phyloP scores from a whole-genome alignment of 495 filamentous ascomycete species.

The Neurospora tetraspora region DNA sequence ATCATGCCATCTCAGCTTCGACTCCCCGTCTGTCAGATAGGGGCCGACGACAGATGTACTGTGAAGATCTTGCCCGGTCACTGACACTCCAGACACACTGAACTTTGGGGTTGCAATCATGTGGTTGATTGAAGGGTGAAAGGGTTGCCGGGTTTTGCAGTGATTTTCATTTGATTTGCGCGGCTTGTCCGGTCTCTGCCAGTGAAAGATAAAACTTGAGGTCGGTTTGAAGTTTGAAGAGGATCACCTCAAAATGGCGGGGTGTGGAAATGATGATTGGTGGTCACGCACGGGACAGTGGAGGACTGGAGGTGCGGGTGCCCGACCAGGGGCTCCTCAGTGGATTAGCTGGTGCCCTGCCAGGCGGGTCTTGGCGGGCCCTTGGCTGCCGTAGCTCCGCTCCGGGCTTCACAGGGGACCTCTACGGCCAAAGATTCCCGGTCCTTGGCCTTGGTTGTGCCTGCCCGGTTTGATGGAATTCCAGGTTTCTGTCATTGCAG shows the following conservation, averaged over 20 bases:
- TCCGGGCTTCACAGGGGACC: not conserved
- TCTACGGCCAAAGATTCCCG: not conserved
- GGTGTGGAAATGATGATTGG: not conserved
- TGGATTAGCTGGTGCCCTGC: not conserved
- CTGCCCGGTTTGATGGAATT: not conserved
- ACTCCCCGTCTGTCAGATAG: not conserved
- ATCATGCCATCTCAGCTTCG: not conserved
- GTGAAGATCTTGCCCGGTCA: not conserved
- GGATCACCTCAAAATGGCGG: not conserved
- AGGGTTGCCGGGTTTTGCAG: constrained; percentile 7
- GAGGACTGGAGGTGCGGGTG: not conserved
- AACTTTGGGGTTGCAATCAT: not conserved
- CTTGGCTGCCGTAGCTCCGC: not conserved
- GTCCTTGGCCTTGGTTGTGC: not conserved
- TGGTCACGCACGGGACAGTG: not conserved
- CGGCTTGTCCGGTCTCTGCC: not conserved
- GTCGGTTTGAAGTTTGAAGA: not conserved
- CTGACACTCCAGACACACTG: not conserved
- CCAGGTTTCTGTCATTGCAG: not conserved
- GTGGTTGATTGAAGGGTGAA: not conserved
- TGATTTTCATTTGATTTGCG: constrained; percentile 6
- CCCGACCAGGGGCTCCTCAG: not conserved
- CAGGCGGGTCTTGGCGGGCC: not conserved
- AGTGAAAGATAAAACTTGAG: not conserved
- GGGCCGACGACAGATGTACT: not conserved